Evolutionary conservation across 225 moss, liverwort and hornwort species (phyloP), one percentile per base, ranked within the genome.

Genomic region (Marchantia paleacea): DNA sequence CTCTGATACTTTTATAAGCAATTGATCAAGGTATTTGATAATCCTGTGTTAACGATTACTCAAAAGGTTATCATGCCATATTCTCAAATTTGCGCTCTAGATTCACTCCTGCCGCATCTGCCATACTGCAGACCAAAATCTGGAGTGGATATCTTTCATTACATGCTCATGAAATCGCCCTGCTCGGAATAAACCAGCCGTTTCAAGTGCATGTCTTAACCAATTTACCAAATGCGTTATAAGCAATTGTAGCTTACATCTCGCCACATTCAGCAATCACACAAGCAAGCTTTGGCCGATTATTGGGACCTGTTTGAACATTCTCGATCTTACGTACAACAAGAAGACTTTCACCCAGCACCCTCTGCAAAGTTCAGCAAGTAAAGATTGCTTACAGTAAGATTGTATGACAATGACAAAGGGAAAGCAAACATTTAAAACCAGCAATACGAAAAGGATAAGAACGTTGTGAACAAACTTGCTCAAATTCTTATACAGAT

Each of bases 251-350:
- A 50, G 1, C 65, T 85, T 73, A 93, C 93, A 93, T 91, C 80
- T 93, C 93, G 52, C 93, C 91, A 81, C 93, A 93, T 53, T 93
- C 91, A 19, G 91, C 91, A 78, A 91, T 85, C 12, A 91, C 91
- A 79, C 92, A 93, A 24, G 90, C 91, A 39, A 93, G 91, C 84
- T 93, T 93, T n/a, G 92, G 92, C 24, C 92, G 87, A 75, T 91
- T 93, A 70, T 93, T 93, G 79, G 88, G 92, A 28, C 92, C 92
- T 55, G 92, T 93, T 86, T 93, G 92, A 25, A 93, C 92, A 52
- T 93, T 93, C 80, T 93, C 92, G 47, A 93, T 89, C 82, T 91
- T 93, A 72, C 93, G 80, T 73, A 89, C 90, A 29, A 93, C 93
- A 77, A 93, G 81, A 78, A 93, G 88, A 69, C 91, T 85, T 80